Conservation (phyloP, 768 basidiomycete species). For the Termitomyces eurrhizus region DNA sequence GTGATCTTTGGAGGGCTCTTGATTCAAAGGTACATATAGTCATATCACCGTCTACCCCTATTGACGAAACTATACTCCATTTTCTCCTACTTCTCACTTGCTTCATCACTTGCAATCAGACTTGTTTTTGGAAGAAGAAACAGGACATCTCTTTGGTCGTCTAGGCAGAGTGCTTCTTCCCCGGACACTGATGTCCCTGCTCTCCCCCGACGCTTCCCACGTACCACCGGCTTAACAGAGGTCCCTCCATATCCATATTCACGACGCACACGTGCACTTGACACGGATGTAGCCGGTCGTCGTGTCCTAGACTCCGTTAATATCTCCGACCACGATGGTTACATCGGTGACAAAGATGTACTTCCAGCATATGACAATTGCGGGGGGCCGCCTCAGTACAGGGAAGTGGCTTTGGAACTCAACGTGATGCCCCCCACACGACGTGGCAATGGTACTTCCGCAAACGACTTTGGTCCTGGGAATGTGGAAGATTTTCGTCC, state of each 20-base stretch:
- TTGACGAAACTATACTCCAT: background rate
- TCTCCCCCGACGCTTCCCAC: constrained; percentile 13
- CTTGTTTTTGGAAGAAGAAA: constrained; percentile 1
- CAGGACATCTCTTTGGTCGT: constrained; percentile 7
- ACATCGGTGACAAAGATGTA: constrained; percentile 36
- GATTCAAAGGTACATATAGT: constrained; percentile 20
- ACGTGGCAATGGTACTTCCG: background rate
- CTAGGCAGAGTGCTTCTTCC: background rate
- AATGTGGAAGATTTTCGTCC: background rate
- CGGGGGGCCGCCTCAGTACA: constrained; percentile 46
- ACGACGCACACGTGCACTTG: constrained; percentile 27
- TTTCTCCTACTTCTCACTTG: background rate
- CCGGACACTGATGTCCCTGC: background rate
- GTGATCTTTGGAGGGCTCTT: constrained; percentile 19
- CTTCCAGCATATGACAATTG: constrained; percentile 44
- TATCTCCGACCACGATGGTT: constrained; percentile 25
- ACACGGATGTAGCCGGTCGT: constrained; percentile 39
- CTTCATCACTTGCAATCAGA: background rate
- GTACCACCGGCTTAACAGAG: constrained; percentile 21
- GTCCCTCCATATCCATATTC: constrained; percentile 15
- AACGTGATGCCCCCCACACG: background rate
- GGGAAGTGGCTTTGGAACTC: constrained; percentile 19
- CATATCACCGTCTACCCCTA: constrained; percentile 1
- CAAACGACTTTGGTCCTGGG: background rate
- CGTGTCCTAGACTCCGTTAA: constrained; percentile 18